Percentiles rank a stretch among this genome's conserved stretches.
Conservation (phyloP, 345 rosid genomes). For the Syzygium aromaticum region DNA sequence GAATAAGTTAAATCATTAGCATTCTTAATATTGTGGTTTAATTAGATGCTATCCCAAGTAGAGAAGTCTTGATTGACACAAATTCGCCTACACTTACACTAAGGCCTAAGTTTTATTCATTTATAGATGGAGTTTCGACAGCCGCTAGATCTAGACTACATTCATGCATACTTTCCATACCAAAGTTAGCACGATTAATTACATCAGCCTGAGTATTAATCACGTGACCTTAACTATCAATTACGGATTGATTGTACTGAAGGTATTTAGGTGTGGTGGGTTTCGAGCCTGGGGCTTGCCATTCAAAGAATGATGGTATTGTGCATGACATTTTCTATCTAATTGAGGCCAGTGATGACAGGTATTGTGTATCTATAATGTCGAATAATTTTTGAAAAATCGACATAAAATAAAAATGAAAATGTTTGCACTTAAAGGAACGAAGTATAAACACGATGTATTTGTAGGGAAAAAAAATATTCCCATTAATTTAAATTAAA, state of each 20-base stretch:
- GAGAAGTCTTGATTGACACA: not conserved
- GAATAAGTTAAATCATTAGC: not conserved
- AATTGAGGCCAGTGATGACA: not conserved
- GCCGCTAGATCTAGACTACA: not conserved
- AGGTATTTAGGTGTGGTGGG: not conserved
- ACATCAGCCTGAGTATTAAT: not conserved
- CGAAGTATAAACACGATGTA: no score
- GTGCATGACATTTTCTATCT: not conserved
- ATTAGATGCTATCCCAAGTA: not conserved
- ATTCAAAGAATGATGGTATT: not conserved
- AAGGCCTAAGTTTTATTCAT: not conserved
- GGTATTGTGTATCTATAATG: not conserved
- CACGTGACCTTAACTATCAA: not conserved
- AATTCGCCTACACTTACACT: not conserved
- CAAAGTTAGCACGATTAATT: not conserved
- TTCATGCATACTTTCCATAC: not conserved
- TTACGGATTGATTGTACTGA: not conserved
- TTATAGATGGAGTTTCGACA: not conserved
- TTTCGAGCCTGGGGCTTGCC: not conserved
- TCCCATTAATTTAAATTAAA: not conserved
- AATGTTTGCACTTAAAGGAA: no score
- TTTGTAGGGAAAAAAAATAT: no score
- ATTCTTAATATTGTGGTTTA: not conserved
- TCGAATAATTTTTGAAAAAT: not conserved
- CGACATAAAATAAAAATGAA: not conserved